Evolutionary conservation across 805 yeast species (phyloP).

Genomic region (Yamadazyma insecticola): DNA sequence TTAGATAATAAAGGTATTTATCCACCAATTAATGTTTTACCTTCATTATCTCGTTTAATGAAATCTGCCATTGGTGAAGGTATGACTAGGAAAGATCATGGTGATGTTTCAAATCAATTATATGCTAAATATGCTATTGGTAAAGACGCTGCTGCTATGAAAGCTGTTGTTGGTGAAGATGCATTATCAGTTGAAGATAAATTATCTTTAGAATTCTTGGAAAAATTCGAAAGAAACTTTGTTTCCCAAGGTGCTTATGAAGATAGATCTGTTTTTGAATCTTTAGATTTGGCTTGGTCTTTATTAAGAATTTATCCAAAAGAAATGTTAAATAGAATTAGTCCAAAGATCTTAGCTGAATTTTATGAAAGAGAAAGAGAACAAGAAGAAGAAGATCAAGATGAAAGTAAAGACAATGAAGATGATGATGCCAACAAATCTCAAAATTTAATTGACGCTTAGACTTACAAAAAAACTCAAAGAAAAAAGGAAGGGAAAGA

Average conservation of each 20-base stretch:
- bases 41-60: slow-evolving; percentile 97
- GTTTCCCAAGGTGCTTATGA: slow-evolving; percentile 97
- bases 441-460: slow-evolving; percentile 41
- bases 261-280: slow-evolving; percentile 89
- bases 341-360: slow-evolving; percentile 93
- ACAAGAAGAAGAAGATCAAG: slow-evolving; percentile 54
- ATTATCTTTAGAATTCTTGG: slow-evolving; percentile 93
- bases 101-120: slow-evolving; percentile 98
- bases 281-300: slow-evolving; percentile 97
- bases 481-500: too few relatives aligned
- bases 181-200: slow-evolving; percentile 97
- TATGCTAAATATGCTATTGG: slow-evolving; percentile 99
- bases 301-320: slow-evolving; percentile 97
- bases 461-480: slow-evolving; percentile 4
- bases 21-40: slow-evolving; percentile 98
- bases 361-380: slow-evolving; percentile 88
- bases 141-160: slow-evolving; percentile 99
- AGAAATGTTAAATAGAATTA: slow-evolving; percentile 96
- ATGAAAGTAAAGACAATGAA: slow-evolving; percentile 25
- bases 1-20: slow-evolving; percentile 93
- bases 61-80: slow-evolving; percentile 99
- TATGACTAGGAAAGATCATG: slow-evolving; percentile 99
- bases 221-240: slow-evolving; percentile 94
- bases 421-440: slow-evolving; percentile 29
- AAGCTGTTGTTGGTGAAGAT: slow-evolving; percentile 99